Percentiles rank a stretch among this genome's conserved stretches.
Conservation (phyloP, 169 alveolate species). For the Plasmodium knowlesi region DNA sequence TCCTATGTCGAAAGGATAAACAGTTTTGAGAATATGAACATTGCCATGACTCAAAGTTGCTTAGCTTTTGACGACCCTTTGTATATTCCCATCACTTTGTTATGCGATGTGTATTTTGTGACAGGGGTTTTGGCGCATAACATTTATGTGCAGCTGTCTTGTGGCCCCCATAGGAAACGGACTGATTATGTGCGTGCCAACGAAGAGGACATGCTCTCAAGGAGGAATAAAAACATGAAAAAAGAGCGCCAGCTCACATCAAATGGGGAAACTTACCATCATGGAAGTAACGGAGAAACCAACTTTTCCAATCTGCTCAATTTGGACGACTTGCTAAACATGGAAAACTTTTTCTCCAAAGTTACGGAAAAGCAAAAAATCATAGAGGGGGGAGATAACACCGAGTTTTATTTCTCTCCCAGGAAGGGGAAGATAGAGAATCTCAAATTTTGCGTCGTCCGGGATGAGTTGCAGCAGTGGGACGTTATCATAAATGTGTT, state of each 20-base stretch:
- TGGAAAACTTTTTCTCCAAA: constrained; percentile 45
- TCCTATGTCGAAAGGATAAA: constrained; percentile 89
- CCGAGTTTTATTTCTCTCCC: constrained; percentile 68
- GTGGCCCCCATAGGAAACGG: constrained; percentile 88
- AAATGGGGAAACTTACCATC: neutral
- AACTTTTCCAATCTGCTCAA: constrained; percentile 11
- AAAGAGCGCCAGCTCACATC: constrained; percentile 12
- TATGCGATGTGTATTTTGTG: constrained; percentile 89
- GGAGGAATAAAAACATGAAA: neutral
- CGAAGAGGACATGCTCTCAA: constrained; percentile 9
- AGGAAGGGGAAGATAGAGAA: constrained; percentile 81
- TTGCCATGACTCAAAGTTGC: constrained; percentile 90
- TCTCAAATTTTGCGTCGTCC: constrained; percentile 81
- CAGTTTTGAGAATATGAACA: constrained; percentile 86
- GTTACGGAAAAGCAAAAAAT: constrained; percentile 77
- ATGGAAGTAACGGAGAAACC: neutral
- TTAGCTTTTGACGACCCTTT: constrained; percentile 89
- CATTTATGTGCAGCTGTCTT: constrained; percentile 83
- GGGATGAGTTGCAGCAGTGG: constrained; percentile 88
- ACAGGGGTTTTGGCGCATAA: constrained; percentile 79
- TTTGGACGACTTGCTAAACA: constrained; percentile 45
- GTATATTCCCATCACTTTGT: constrained; percentile 84
- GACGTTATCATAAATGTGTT: constrained; percentile 84
- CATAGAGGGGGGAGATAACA: constrained; percentile 75
- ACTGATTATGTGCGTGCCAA: constrained; percentile 84